These are phyloP conservation scores for Fusarium napiforme DNA, from an alignment of 2,329 filamentous ascomycete species.

Conservation along the genomic window DNA sequence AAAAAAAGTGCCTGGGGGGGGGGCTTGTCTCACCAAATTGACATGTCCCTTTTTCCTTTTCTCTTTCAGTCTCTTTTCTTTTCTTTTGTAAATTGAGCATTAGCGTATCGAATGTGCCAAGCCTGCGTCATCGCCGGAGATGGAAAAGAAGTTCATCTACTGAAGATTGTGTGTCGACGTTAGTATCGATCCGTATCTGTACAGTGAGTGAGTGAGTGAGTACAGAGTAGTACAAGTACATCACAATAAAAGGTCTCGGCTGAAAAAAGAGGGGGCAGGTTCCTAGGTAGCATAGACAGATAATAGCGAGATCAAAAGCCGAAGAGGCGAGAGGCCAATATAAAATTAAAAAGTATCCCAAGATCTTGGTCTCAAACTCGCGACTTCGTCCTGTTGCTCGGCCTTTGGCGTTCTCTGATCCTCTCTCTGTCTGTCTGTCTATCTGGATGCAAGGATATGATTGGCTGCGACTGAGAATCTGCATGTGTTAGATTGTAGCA, in stretches of 20 bases:
- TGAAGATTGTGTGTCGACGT: background rate
- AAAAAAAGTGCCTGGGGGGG: background rate
- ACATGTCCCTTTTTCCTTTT: background rate
- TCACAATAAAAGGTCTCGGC: background rate
- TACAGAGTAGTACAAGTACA: background rate
- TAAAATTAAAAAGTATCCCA: background rate
- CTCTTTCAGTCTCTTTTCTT: too few relatives aligned
- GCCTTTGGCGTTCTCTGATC: background rate
- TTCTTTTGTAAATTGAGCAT: background rate
- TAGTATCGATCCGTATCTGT: background rate
- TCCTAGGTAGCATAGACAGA: background rate
- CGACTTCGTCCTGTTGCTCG: slow-evolving; percentile 19
- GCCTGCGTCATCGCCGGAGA: background rate
- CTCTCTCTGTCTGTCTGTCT: too few relatives aligned
- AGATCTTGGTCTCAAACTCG: background rate
- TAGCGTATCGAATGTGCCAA: background rate
- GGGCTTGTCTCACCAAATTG: background rate
- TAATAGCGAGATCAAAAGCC: slow-evolving; percentile 1
- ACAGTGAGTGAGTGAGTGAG: background rate
- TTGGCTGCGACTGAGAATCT: background rate
- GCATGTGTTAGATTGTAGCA: background rate
- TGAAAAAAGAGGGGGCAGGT: background rate
- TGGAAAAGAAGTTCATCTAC: background rate
- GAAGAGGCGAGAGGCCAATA: background rate
- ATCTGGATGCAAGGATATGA: background rate